Evolutionary conservation across 2,329 filamentous ascomycete genomes (phyloP).

Genomic region (Incumbomyces lentus): DNA sequence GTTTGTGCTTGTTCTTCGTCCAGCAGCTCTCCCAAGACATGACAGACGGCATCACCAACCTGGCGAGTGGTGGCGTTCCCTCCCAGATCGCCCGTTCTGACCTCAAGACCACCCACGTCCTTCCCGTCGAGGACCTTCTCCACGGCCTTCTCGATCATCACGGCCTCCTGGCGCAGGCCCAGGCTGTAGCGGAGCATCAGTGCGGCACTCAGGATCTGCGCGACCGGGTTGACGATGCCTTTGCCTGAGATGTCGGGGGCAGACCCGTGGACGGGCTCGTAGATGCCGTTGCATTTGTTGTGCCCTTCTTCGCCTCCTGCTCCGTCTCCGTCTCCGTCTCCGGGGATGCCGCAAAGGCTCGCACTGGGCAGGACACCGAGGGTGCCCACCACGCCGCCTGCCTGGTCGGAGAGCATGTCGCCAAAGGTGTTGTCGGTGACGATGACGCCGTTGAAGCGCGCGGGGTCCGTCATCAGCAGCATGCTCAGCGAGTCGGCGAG

Average conservation of each 20-base stretch:
- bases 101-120: conserved; percentile 51
- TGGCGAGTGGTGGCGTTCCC: conserved; percentile 92
- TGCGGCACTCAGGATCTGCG: conserved; percentile 86
- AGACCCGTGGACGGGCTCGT: conserved; percentile 97
- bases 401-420: conserved; percentile 99
- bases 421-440: conserved; percentile 98
- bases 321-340: conserved; percentile 43
- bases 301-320: too few species aligned
- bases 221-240: conserved; percentile 92
- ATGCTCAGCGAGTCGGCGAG: conserved; percentile 97
- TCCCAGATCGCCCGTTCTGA: conserved; percentile 79
- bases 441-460: conserved; percentile 83
- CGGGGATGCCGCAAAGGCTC: conserved; percentile 94
- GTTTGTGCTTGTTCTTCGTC: conserved; percentile 8
- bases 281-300: conserved; percentile 63
- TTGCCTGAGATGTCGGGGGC: conserved; percentile 95
- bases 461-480: conserved; percentile 93
- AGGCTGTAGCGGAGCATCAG: conserved; percentile 98
- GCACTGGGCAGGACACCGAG: conserved; percentile 93
- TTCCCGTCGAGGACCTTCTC: conserved; percentile 96
- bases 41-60: conserved; percentile 86
- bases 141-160: conserved; percentile 83
- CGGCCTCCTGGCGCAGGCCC: conserved; percentile 73
- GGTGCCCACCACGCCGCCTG: conserved; percentile 94
- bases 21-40: conserved; percentile 33